A percentile compares a stretch with the other conserved stretches of the same genome.
phyloP scores from a whole-genome alignment of 345 rosid species.

The Hevea brasiliensis region DNA sequence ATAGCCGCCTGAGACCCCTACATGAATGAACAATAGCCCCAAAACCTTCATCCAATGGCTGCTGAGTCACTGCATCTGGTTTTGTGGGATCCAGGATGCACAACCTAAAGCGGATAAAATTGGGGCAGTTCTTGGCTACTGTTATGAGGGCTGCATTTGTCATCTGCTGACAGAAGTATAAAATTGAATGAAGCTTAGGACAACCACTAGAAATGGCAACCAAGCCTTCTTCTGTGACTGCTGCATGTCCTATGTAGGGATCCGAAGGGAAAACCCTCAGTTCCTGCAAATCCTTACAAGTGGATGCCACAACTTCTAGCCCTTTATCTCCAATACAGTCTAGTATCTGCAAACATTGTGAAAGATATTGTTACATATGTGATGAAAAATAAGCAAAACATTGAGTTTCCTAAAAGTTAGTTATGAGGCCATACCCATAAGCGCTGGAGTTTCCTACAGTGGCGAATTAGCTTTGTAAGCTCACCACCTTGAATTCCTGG shows the following conservation, averaged over 20 bases:
- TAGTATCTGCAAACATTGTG: conserved; percentile 60
- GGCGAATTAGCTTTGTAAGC: conserved; percentile 57
- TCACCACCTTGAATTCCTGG: conserved; percentile 63
- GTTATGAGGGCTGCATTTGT: conserved; percentile 86
- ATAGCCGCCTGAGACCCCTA: conserved; percentile 68
- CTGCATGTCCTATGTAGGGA: conserved; percentile 49
- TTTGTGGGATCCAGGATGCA: conserved; percentile 72
- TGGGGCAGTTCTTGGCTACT: conserved; percentile 77
- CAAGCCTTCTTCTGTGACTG: conserved; percentile 85
- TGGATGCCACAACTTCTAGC: conserved; percentile 65
- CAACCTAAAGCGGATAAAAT: conserved; percentile 79
- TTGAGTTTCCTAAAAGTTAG: neutral
- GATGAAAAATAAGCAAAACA: neutral
- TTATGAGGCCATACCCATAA: conserved; percentile 60
- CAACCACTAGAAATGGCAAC: conserved; percentile 87
- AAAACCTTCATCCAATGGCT: conserved; percentile 90
- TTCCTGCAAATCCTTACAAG: conserved; percentile 84
- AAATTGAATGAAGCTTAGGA: conserved; percentile 71
- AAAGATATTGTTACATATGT: conserved; percentile 6
- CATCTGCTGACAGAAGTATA: conserved; percentile 96
- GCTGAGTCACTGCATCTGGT: conserved; percentile 67
- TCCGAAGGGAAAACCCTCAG: conserved; percentile 91
- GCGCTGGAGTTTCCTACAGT: conserved; percentile 71
- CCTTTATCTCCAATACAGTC: conserved; percentile 94
- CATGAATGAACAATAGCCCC: conserved; percentile 87